Conservation (phyloP, 768 basidiomycete species). For the Hericium erinaceus region DNA sequence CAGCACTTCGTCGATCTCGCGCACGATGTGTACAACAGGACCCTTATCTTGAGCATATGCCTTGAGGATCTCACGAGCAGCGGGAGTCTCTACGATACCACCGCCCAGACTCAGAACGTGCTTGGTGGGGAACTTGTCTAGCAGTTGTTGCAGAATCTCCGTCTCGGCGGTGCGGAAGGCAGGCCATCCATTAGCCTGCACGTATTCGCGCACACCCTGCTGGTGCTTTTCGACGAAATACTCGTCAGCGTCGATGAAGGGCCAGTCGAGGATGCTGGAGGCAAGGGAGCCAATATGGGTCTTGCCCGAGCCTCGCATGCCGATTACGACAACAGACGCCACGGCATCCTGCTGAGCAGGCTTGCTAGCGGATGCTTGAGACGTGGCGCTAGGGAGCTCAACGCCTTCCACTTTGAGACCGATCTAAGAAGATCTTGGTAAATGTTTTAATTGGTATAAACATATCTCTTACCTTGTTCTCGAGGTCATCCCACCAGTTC, state of each 20-base stretch:
- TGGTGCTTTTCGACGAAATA: conserved; percentile 60
- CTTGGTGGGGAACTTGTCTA: conserved; percentile 41
- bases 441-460: neutral
- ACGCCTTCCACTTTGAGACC: conserved; percentile 83
- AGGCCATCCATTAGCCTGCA: conserved; percentile 77
- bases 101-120: conserved; percentile 90
- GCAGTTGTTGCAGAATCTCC: conserved; percentile 56
- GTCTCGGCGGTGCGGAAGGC: conserved; percentile 82
- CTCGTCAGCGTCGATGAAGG: conserved; percentile 77
- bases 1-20: conserved; percentile 76
- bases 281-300: conserved; percentile 79
- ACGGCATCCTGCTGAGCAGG: conserved; percentile 23
- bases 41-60: conserved; percentile 47
- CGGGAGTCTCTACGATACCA: conserved; percentile 83
- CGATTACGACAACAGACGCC: conserved; percentile 69
- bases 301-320: conserved; percentile 98
- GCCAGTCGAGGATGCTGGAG: conserved; percentile 60
- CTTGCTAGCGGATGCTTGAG: conserved; percentile 36
- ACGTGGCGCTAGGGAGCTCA: conserved; percentile 43
- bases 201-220: conserved; percentile 63
- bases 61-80: conserved; percentile 63
- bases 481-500: conserved; percentile 98
- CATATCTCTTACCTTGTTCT: conserved; percentile 67
- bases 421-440: conserved; percentile 43
- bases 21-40: conserved; percentile 76